Evolutionary conservation across 148 eudicot species (phyloP).

Genomic region (Vaccinium myrtillus): DNA sequence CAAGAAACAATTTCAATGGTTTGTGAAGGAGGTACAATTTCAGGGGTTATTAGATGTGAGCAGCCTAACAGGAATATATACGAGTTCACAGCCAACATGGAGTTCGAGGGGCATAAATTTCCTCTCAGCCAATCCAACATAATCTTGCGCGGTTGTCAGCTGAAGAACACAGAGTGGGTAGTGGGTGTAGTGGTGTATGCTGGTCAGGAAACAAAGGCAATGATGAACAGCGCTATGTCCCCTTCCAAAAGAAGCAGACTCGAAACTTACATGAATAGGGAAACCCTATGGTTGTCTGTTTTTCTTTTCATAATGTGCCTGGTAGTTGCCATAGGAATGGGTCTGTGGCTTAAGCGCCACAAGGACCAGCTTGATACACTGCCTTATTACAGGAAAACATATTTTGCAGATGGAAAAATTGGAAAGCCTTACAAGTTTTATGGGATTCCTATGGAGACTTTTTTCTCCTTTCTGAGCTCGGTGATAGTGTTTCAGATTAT

Average conservation of each 20-base stretch:
- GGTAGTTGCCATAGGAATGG: slow-evolving; percentile 87
- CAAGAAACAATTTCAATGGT: slow-evolving; percentile 76
- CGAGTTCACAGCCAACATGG: slow-evolving; percentile 94
- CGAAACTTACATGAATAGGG: slow-evolving; percentile 87
- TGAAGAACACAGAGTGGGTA: slow-evolving; percentile 92
- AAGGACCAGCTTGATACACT: slow-evolving; percentile 65
- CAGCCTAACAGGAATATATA: slow-evolving; percentile 94
- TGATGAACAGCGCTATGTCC: slow-evolving; percentile 89
- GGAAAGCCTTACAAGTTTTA: slow-evolving; percentile 68
- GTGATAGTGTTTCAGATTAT: slow-evolving; percentile 94
- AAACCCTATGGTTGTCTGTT: slow-evolving; percentile 81
- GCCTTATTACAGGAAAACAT: slow-evolving; percentile 82
- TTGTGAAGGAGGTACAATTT: slow-evolving; percentile 49
- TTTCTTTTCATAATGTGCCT: slow-evolving; percentile 86
- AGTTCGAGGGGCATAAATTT: slow-evolving; percentile 59
- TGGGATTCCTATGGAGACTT: slow-evolving; percentile 86
- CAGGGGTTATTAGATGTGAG: slow-evolving; percentile 83
- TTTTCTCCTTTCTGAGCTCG: slow-evolving; percentile 89
- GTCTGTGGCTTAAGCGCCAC: slow-evolving; percentile 76
- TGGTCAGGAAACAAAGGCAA: slow-evolving; percentile 98
- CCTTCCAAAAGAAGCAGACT: slow-evolving; percentile 90
- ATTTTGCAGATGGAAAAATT: slow-evolving; percentile 44
- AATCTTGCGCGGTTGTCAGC: slow-evolving; percentile 93
- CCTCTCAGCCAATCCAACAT: slow-evolving; percentile 90
- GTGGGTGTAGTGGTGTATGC: slow-evolving; percentile 93